Base-by-base conservation (phyloP, 306 rosid genomes). In the Sphenostylis stenocarpa region DNA sequence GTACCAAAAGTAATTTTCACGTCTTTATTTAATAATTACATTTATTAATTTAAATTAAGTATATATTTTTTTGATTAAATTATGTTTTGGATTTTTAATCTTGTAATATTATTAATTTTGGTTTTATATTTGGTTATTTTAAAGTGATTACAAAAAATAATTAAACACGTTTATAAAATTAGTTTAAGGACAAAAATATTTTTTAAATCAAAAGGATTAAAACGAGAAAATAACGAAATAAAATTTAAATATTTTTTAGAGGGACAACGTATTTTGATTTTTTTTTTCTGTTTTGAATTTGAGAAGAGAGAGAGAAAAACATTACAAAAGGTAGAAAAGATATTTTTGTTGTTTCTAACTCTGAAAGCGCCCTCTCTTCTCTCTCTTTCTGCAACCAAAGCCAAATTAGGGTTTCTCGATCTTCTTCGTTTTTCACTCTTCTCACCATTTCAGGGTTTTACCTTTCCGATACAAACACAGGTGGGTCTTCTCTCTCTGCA, bases 351-450 rank as follows among this genome's bases (percentile, higher is more conserved):
- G 84, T 82, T 56, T 71, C 80, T 83, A 53, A 51, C 67, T 76
- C 43, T 51, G 70, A 62, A 86, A 63, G 81, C 87, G 85, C 81
- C 85, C 70, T 78, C 69, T 23, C 66, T 16, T 39, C 45, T 11
- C 14, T 41, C 15, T 41, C 47, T 41, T 41, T 41, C 47, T 41
- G 47, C 47, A 12, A 11, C 47, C 47, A 41, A 41, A 41, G 9
- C 43, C 41, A 31, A 76, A 79, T 85, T 89, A 85, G 91, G 94
- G 89, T 87, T 87, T 79, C 88, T 70, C 78, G 87, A 83, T 85
- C 88, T 77, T 85, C 83, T n/a, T 65, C 76, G 43, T 67, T 77
- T 80, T 62, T 82, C 70, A 19, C 84, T 79, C 75, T 57, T 53
- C 62, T 58, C 76, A 26, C 71, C 19, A 44, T 79, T 74, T 72